Percentiles rank a stretch among this genome's conserved stretches.
These are phyloP conservation scores for Haplosporangium gracile DNA, from an alignment of 192 early-diverging fungal species.

Conservation along the genomic window DNA sequence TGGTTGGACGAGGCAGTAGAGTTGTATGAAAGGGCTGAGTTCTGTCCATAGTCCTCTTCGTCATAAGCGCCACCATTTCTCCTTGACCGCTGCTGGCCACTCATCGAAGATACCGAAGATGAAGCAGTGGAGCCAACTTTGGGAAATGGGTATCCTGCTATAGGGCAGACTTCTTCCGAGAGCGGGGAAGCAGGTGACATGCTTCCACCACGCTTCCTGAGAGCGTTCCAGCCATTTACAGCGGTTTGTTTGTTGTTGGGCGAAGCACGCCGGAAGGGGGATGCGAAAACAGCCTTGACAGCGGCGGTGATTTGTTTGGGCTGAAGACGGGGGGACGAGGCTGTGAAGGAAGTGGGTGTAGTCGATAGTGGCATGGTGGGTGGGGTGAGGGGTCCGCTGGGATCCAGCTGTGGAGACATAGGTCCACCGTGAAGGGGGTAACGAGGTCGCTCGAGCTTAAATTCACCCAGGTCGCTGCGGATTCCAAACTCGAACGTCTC, in stretches of 20 bases:
- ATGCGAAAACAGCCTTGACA: conserved; percentile 8
- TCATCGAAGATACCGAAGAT: not conserved
- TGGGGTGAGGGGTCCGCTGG: conserved; percentile 11
- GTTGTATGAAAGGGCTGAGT: too few relatives aligned
- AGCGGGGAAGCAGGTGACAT: conserved; percentile 23
- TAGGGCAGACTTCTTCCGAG: not conserved
- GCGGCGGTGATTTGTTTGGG: conserved; percentile 7
- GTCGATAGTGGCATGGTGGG: not conserved
- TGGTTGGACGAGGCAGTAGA: not conserved
- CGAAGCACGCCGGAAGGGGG: conserved; percentile 12
- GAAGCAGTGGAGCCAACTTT: not conserved
- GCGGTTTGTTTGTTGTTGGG: conserved; percentile 4
- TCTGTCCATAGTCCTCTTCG: not conserved
- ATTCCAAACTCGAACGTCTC: not conserved
- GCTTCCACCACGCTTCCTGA: not conserved
- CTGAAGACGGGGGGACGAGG: not conserved
- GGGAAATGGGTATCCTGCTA: conserved; percentile 28
- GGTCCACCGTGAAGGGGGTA: not conserved
- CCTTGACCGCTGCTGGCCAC: not conserved
- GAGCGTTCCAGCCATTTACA: conserved; percentile 1
- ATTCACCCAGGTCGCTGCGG: not conserved
- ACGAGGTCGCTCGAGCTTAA: not conserved
- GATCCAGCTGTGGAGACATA: not conserved
- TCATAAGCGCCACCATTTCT: not conserved
- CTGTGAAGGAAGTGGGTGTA: not conserved